phyloP scores from a whole-genome alignment of 345 rosid genomes.

The Cardiospermum halicacabum region DNA sequence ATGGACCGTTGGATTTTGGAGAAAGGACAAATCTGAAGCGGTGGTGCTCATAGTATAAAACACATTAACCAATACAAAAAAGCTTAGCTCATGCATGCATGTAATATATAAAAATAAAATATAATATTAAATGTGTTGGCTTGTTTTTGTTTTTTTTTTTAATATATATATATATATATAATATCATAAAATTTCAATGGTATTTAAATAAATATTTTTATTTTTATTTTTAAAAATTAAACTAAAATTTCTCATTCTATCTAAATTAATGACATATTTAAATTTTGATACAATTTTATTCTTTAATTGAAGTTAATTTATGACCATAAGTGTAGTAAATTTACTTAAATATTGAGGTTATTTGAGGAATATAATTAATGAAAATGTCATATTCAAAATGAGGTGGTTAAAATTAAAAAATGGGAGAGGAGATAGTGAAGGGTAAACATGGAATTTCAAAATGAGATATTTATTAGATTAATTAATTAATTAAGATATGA shows the following conservation, averaged over 20 bases:
- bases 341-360: not conserved
- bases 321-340: slow-evolving; percentile 1
- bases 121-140: too few species aligned
- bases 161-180: too few species aligned
- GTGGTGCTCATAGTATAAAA: not conserved
- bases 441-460: slow-evolving; percentile 11
- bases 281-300: too few species aligned
- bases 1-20: slow-evolving; percentile 17
- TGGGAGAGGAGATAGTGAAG: not conserved
- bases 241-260: too few species aligned
- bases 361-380: not conserved
- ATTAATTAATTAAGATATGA: slow-evolving; percentile 5
- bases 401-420: slow-evolving; percentile 5
- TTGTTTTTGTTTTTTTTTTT: too few species aligned
- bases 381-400: slow-evolving; percentile 14
- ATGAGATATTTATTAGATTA: not conserved
- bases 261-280: too few species aligned
- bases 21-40: not conserved
- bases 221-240: too few species aligned
- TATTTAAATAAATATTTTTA: too few species aligned
- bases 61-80: not conserved
- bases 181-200: too few species aligned
- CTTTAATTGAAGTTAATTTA: not conserved
- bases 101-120: too few species aligned
- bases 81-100: not conserved